Percentiles rank a stretch among this genome's conserved stretches.
These are phyloP conservation scores for Trichoderma gracile DNA, from an alignment of 2,329 filamentous ascomycete species.

Conservation along the genomic window DNA sequence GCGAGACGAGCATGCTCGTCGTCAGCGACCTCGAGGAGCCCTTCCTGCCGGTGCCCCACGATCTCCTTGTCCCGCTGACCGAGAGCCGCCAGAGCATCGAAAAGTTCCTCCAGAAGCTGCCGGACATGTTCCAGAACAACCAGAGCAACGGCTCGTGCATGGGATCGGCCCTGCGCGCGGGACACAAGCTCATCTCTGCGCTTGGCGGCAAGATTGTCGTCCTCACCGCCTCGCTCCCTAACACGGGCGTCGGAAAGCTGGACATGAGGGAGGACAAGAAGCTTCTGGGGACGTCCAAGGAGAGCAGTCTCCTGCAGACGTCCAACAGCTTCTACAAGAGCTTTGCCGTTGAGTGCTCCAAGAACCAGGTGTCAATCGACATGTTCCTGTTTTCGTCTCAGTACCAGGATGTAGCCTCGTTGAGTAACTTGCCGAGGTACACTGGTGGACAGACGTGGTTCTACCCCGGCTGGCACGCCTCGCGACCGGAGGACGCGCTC, in stretches of 20 bases:
- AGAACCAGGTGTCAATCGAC: constrained; percentile 97
- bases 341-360: constrained; percentile 97
- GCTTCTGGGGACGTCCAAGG: constrained; percentile 88
- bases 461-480: constrained; percentile 97
- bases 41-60: constrained; percentile 89
- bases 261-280: constrained; percentile 97
- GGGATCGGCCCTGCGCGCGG: constrained; percentile 88
- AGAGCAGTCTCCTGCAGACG: constrained; percentile 83
- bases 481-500: constrained; percentile 89
- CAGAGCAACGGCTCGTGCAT: constrained; percentile 89
- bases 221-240: constrained; percentile 85
- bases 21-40: constrained; percentile 95
- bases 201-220: constrained; percentile 95
- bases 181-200: constrained; percentile 92
- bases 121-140: constrained; percentile 95
- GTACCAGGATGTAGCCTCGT: constrained; percentile 94
- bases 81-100: constrained; percentile 92
- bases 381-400: constrained; percentile 97
- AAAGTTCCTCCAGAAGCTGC: constrained; percentile 84
- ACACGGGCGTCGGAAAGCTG: constrained; percentile 83
- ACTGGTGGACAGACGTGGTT: constrained; percentile 98
- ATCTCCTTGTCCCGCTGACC: constrained; percentile 83
- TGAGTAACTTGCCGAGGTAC: constrained; percentile 93
- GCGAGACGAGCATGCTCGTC: constrained; percentile 87
- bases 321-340: constrained; percentile 98